phyloP scores from a whole-genome alignment of 2,329 filamentous ascomycete genomes.

The Fusarium fujikuroi region DNA sequence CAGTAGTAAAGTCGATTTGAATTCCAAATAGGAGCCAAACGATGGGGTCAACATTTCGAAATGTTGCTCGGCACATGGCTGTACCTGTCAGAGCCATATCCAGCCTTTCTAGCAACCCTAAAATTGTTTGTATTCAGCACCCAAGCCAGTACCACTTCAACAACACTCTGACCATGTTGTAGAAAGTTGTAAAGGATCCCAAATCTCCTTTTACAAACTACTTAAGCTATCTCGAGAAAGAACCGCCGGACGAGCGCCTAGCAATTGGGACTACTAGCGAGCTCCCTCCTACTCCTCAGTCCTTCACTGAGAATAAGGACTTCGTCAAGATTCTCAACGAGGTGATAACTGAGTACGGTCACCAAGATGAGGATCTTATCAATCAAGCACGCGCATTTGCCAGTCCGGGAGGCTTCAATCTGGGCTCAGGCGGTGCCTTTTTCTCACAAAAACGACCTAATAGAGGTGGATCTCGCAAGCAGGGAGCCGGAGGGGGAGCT shows the following conservation, averaged over 20 bases:
- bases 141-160: background rate
- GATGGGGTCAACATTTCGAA: conserved; percentile 43
- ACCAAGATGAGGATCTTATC: conserved; percentile 64
- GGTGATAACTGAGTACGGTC: conserved; percentile 65
- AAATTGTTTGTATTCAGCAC: conserved; percentile 59
- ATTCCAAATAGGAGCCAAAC: conserved; percentile 35
- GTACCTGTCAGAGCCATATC: conserved; percentile 52
- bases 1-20: background rate
- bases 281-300: conserved; percentile 69
- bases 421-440: conserved; percentile 63
- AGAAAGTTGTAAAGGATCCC: conserved; percentile 69
- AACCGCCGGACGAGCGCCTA: conserved; percentile 63
- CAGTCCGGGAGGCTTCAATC: conserved; percentile 63
- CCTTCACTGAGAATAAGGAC: conserved; percentile 67
- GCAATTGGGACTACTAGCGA: conserved; percentile 69
- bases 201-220: conserved; percentile 59
- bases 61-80: conserved; percentile 31
- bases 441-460: conserved; percentile 56
- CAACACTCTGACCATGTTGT: conserved; percentile 23
- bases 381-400: conserved; percentile 70
- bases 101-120: conserved; percentile 61
- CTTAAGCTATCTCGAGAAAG: conserved; percentile 68
- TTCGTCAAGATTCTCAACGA: conserved; percentile 70
- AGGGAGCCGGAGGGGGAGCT: conserved; percentile 54
- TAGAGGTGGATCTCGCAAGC: conserved; percentile 47